Conservation (phyloP, 164 flowering plant genomes). For the Cinnamomum chago region DNA sequence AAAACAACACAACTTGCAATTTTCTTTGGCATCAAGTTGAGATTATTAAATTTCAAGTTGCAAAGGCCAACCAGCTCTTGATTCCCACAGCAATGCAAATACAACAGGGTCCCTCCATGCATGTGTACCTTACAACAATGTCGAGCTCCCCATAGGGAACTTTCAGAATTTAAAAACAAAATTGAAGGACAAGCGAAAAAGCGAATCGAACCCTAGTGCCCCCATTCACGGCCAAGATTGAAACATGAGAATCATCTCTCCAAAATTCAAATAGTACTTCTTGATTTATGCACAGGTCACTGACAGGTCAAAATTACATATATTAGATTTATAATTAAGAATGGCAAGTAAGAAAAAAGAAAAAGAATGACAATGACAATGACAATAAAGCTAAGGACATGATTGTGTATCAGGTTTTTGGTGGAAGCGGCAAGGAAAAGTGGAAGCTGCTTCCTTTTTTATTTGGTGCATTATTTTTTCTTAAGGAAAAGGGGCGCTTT, state of each 20-base stretch:
- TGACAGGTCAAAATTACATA: too few relatives aligned
- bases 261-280: background rate
- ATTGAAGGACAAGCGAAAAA: too few relatives aligned
- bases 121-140: background rate
- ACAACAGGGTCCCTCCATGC: conserved; percentile 3
- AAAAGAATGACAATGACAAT: too few relatives aligned
- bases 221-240: background rate
- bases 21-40: conserved; percentile 15
- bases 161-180: background rate
- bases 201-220: background rate
- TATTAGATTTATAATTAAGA: too few relatives aligned
- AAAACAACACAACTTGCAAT: conserved; percentile 23
- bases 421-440: too few relatives aligned
- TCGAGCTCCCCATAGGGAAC: background rate
- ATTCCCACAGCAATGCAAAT: conserved; percentile 11
- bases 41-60: conserved; percentile 18
- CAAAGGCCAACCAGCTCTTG: conserved; percentile 10
- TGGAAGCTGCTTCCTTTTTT: too few relatives aligned
- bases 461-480: too few relatives aligned
- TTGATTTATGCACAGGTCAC: background rate
- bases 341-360: too few relatives aligned
- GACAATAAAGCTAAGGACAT: too few relatives aligned
- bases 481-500: too few relatives aligned
- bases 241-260: background rate
- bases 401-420: too few relatives aligned